Conservation (phyloP, 257 asterid genomes). For the Solanum tarijense region DNA sequence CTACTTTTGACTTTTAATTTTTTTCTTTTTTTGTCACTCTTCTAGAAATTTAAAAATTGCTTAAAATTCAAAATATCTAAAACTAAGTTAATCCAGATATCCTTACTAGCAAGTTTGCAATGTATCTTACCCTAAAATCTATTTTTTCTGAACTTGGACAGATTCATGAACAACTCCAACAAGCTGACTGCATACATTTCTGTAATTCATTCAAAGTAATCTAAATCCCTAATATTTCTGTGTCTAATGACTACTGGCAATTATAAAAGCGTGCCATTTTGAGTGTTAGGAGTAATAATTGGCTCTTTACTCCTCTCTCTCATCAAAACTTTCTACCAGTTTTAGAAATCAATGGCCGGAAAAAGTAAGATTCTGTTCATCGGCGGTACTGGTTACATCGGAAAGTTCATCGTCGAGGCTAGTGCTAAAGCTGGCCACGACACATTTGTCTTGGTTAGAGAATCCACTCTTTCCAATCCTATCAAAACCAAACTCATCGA, state of each 20-base stretch:
- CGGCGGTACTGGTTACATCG: constrained; percentile 86
- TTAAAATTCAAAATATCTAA: no score
- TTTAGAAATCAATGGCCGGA: constrained; percentile 37
- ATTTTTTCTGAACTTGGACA: background rate
- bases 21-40: no score
- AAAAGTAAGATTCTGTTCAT: constrained; percentile 73
- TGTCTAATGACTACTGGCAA: background rate
- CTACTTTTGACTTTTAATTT: background rate
- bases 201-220: background rate
- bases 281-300: background rate
- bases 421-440: constrained; percentile 62
- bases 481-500: constrained; percentile 46
- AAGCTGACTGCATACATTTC: background rate
- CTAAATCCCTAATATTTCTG: background rate
- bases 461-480: constrained; percentile 43
- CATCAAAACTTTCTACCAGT: background rate
- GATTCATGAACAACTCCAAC: background rate
- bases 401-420: constrained; percentile 63
- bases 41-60: no score
- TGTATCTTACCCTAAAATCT: no score
- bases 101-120: no score
- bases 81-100: no score
- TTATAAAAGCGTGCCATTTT: background rate
- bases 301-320: background rate
- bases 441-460: constrained; percentile 60